phyloP scores from a whole-genome alignment of 2,329 filamentous ascomycete genomes.

The Aspergillus pseudoviridinutans region DNA sequence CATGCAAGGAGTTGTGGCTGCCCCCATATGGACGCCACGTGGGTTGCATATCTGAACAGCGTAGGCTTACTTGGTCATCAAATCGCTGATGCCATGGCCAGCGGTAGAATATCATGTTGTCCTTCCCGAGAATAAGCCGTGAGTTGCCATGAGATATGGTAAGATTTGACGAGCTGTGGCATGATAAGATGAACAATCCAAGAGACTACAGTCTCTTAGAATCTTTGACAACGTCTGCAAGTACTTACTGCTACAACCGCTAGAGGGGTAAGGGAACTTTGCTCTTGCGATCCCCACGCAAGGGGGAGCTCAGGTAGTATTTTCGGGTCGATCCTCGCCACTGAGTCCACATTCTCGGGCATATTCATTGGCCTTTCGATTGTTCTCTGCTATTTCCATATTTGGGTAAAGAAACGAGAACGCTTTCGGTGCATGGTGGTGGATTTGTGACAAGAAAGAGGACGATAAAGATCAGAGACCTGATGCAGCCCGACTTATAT shows the following conservation, averaged over 20 bases:
- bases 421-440: background rate
- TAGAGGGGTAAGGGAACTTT: background rate
- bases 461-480: no score
- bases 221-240: background rate
- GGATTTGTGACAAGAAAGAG: background rate
- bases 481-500: no score
- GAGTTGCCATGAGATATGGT: background rate
- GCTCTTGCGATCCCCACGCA: background rate
- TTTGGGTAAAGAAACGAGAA: background rate
- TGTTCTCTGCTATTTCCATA: background rate
- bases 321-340: background rate
- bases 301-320: background rate
- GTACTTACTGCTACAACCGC: background rate
- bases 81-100: background rate
- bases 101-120: background rate
- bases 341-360: background rate
- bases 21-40: slow-evolving; percentile 25
- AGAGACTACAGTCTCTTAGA: background rate
- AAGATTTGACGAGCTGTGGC: background rate
- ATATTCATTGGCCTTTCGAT: background rate
- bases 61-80: background rate
- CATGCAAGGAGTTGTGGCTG: slow-evolving; percentile 13
- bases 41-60: background rate
- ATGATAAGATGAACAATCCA: background rate
- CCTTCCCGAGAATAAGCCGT: background rate